These are phyloP conservation scores for Starmerella ratchasimensis DNA, from an alignment of 805 yeast species.

Conservation along the genomic window DNA sequence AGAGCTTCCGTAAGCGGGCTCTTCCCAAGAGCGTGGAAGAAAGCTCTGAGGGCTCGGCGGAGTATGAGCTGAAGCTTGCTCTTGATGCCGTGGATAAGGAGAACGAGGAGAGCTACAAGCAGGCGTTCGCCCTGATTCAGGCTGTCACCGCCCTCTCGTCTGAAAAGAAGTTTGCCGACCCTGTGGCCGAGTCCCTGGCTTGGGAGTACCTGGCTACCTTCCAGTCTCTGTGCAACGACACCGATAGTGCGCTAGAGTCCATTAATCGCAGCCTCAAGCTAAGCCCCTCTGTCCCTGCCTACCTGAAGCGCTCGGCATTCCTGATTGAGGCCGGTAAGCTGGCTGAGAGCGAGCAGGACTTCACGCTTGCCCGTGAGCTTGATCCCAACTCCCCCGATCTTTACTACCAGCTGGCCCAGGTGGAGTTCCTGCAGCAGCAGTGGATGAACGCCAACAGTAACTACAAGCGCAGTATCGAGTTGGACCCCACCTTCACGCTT, in stretches of 20 bases:
- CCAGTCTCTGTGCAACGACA: slow-evolving; percentile 65
- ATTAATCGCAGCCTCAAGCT: slow-evolving; percentile 52
- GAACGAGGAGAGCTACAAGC: slow-evolving; percentile 43
- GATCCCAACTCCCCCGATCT: slow-evolving; percentile 66
- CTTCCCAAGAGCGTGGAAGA: slow-evolving; percentile 34
- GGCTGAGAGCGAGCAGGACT: slow-evolving; percentile 48
- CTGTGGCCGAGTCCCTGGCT: slow-evolving; percentile 45
- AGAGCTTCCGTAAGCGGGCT: slow-evolving; percentile 58
- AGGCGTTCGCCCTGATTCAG: slow-evolving; percentile 39
- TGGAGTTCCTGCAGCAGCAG: slow-evolving; percentile 67
- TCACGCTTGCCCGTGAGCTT: slow-evolving; percentile 53
- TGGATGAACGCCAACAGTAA: slow-evolving; percentile 56
- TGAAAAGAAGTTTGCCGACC: slow-evolving; percentile 13
- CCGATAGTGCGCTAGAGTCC: slow-evolving; percentile 47
- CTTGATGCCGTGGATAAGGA: slow-evolving; percentile 40
- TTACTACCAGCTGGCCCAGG: slow-evolving; percentile 90
- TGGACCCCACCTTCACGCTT: slow-evolving; percentile 63
- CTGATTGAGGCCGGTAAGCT: slow-evolving; percentile 64
- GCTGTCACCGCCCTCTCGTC: slow-evolving; percentile 21
- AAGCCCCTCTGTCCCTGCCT: slow-evolving; percentile 60
- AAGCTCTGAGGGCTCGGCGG: slow-evolving; percentile 46
- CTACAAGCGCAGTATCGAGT: slow-evolving; percentile 61
- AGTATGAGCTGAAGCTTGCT: slow-evolving; percentile 51
- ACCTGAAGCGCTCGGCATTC: slow-evolving; percentile 68
- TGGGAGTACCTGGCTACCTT: slow-evolving; percentile 74